Conservation (phyloP, 2,329 filamentous ascomycete genomes). For the Fusarium secorum region DNA sequence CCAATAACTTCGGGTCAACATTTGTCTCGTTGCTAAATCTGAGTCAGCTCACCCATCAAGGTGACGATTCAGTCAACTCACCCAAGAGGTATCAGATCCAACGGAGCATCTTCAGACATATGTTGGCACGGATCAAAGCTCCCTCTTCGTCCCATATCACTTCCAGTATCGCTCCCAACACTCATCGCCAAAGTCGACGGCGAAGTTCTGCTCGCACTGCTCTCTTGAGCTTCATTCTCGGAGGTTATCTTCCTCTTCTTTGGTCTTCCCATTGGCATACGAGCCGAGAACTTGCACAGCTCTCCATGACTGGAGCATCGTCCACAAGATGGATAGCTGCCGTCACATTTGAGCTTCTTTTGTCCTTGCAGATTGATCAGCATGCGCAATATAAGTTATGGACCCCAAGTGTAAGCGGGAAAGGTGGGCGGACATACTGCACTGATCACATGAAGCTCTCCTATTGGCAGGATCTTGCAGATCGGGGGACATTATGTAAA, state of each 20-base stretch:
- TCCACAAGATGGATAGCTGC: slow-evolving; percentile 32
- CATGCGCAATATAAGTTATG: neutral
- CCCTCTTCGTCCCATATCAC: slow-evolving; percentile 6
- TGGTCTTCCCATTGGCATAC: slow-evolving; percentile 38
- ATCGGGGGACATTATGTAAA: slow-evolving; percentile 8
- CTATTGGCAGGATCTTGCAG: slow-evolving; percentile 27
- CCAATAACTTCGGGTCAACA: slow-evolving; percentile 18
- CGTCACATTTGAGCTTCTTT: slow-evolving; percentile 42
- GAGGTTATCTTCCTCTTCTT: slow-evolving; percentile 36
- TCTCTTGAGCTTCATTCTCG: slow-evolving; percentile 10
- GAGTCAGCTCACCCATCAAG: slow-evolving; percentile 12
- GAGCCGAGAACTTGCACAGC: slow-evolving; percentile 34
- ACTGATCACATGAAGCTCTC: slow-evolving; percentile 42
- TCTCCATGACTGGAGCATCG: slow-evolving; percentile 28
- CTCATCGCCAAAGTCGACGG: slow-evolving; percentile 13
- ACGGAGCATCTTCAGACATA: slow-evolving; percentile 4
- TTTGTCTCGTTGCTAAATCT: slow-evolving; percentile 29
- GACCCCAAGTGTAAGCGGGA: slow-evolving; percentile 5
- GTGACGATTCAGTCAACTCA: neutral
- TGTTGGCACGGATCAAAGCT: slow-evolving; percentile 24
- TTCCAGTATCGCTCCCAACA: slow-evolving; percentile 4
- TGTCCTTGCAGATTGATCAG: slow-evolving; percentile 33
- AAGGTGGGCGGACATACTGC: slow-evolving; percentile 23
- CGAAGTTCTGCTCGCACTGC: slow-evolving; percentile 11
- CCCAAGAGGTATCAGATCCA: slow-evolving; percentile 23